Base-by-base conservation (phyloP, 2,329 filamentous ascomycete species). In the Fusarium caatingaense region DNA sequence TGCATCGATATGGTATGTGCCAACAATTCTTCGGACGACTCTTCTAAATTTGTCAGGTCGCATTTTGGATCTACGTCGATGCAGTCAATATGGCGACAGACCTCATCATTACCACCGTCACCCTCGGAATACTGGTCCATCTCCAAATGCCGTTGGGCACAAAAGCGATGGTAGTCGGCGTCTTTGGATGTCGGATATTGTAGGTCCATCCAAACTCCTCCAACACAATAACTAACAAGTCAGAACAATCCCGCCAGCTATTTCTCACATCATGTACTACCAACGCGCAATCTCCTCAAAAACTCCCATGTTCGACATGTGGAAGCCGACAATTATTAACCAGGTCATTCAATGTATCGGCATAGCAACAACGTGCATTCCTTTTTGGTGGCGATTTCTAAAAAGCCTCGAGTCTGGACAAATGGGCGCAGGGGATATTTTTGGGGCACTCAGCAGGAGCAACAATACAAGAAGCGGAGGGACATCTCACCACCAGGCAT, bases 311-410 rank as follows among this genome's bases (percentile, higher is more conserved):
- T 64, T 64, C 8, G 46, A 56, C 15, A 64, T 64, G 60, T 64
- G 60, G 61, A 64, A 15, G 21, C 27, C 60, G 20, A 46, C 37
- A 9, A 11, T 64, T 4, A 64, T 64, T 15, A 32, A 64, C 8
- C 60, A 64, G 21, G 59, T 64, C 0, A 49, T 47, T 12, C 60
- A 64, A 9, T 64, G 59, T 12, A 20, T 64, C 18, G 49, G 59
- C n/a, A 27, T 64, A 18, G 64, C 44, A 18, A 64, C 49, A 20
- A 64, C 59, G 3, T 64, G 59, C 30, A 32, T 64, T 1, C 61
- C 61, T 5, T 64, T 64, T 5, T 64, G 61, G 61, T 57, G 59
- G 59, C 50, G 61, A 3, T 64, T 64, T 41, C 44, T 64, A 6
- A 64, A 64, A 23, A 64, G 59, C 15, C 12, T 64, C 1, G 61